phyloP scores from a whole-genome alignment of 2,329 filamentous ascomycete species.

The Pseudogymnoascus sp. region DNA sequence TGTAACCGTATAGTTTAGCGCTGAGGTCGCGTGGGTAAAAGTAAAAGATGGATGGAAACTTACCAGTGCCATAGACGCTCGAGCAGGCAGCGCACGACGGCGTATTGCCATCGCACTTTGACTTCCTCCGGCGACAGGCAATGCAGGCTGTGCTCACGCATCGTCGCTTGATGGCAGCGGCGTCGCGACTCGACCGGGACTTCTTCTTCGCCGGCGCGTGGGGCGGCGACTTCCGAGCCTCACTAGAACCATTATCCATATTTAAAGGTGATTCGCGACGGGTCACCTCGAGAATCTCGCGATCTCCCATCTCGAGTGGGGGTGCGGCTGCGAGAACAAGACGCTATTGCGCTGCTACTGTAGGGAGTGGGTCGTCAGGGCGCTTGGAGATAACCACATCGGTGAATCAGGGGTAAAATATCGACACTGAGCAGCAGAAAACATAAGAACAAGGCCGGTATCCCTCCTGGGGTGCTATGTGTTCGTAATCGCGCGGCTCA shows the following conservation, averaged over 20 bases:
- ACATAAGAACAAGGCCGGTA: neutral
- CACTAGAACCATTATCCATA: neutral
- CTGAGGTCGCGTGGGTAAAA: neutral
- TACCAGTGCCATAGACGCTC: conserved; percentile 72
- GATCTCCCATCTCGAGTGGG: conserved; percentile 3
- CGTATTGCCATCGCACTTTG: conserved; percentile 84
- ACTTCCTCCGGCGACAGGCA: conserved; percentile 69
- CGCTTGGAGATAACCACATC: neutral
- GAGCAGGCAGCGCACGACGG: conserved; percentile 93
- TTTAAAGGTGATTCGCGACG: neutral
- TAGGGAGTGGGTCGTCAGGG: neutral
- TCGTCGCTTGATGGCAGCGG: conserved; percentile 48
- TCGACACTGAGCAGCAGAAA: neutral
- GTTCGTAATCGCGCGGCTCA: neutral
- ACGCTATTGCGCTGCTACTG: conserved; percentile 1
- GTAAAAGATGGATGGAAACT: conserved; percentile 13
- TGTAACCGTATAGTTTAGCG: conserved; percentile 12
- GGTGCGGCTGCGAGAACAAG: conserved; percentile 1
- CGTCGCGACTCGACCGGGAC: conserved; percentile 26
- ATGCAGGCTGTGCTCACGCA: conserved; percentile 82
- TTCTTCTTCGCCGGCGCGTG: conserved; percentile 14
- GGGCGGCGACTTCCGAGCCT: neutral
- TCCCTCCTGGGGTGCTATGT: neutral
- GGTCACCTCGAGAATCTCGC: conserved; percentile 2
- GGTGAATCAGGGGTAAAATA: neutral